Conservation (phyloP, 73 alveolate species). For the Breviolum minutum region DNA sequence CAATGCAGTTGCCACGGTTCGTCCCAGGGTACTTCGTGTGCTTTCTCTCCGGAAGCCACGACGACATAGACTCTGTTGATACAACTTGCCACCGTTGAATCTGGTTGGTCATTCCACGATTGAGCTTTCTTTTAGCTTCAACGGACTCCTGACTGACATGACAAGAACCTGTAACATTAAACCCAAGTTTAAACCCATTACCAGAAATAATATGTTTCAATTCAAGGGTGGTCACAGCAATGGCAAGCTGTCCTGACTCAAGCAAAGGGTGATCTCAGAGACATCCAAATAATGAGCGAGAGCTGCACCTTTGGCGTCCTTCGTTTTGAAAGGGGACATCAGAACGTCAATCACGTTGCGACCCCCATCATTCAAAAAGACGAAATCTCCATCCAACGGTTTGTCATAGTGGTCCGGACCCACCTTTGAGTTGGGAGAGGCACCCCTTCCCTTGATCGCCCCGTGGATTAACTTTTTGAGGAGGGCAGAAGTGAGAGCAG, state of each 20-base stretch:
- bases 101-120: not conserved
- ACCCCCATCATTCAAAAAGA: slow-evolving; percentile 11
- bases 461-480: slow-evolving; percentile 23
- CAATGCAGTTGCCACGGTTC: slow-evolving; percentile 28
- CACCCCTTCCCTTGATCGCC: slow-evolving; percentile 13
- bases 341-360: not conserved
- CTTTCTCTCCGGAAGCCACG: slow-evolving; percentile 15
- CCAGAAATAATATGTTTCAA: not conserved
- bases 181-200: not conserved
- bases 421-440: not conserved
- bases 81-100: slow-evolving; percentile 23
- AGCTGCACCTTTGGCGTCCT: slow-evolving; percentile 16
- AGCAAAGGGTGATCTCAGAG: slow-evolving; percentile 31
- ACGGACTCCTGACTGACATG: slow-evolving; percentile 37
- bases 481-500: not conserved
- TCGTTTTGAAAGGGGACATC: slow-evolving; percentile 29
- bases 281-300: slow-evolving; percentile 9
- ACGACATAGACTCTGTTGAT: not conserved
- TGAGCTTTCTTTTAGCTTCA: not conserved
- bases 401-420: not conserved
- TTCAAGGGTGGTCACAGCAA: not conserved
- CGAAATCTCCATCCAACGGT: slow-evolving; percentile 12
- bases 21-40: slow-evolving; percentile 25
- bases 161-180: not conserved
- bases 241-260: slow-evolving; percentile 36